Evolutionary conservation across 208 protist species (phyloP), one percentile per base, ranked within the genome.

Genomic region (Crithidia bombi): DNA sequence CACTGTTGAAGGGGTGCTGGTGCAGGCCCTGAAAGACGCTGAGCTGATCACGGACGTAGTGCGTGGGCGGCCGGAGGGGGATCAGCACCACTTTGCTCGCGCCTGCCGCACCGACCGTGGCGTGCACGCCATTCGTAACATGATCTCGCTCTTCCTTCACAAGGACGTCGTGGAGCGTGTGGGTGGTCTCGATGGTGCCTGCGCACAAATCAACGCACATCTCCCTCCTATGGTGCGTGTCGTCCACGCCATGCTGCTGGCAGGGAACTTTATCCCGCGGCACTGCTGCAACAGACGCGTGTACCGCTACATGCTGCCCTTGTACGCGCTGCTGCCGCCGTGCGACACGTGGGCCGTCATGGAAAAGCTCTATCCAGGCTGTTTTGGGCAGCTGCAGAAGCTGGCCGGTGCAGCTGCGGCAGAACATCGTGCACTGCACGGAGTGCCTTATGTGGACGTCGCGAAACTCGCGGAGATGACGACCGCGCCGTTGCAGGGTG

Each of bases 61-160:
- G 28, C 71, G 77, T 15, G 86, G 84, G 0, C 66, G 81, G 19
- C 65, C 83, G 9, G 73, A 32, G 1, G 82, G 79, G 5, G 79
- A 84, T 1, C 44, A 64, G 28, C 78, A 89, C 59, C 87, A 85
- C 64, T 84, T 96, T 61, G 73, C 82, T 1, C 84, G 91, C 25
- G 79, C 87, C 21, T 96, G 91, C 41, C 87, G 91, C 15, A 96
- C 91, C 54, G 91, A 96, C 65, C 83, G 86, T 21, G 90, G 91
- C 21, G 91, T 96, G 12, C 91, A 96, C 65, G 91, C 91, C 0
- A 75, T 91, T 19, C 83, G 88, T 21, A 96, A 96, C 65, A 55
- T 96, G 17, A 61, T 96, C 47, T 85, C 77, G 12, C 50, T 96
- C n/a, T 94, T 90, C 50, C 71, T 93, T 1, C 63, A 58, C 7